Evolutionary conservation across 2,329 filamentous ascomycete genomes (phyloP), one percentile per base, ranked within the genome.

Genomic region (Ascochyta clinopodiicola): DNA sequence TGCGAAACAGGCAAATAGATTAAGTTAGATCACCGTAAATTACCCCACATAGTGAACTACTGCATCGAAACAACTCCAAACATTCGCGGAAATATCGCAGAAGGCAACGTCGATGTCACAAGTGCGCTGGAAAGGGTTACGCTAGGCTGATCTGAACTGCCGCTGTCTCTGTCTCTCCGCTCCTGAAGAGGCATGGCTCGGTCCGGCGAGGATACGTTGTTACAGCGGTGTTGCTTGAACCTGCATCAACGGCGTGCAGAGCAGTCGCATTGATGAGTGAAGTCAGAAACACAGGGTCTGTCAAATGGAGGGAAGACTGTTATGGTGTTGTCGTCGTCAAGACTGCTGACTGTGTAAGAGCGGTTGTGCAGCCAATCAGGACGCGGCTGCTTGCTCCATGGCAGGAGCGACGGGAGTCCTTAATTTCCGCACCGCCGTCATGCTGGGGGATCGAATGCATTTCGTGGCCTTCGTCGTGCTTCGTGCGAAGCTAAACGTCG

Each of bases 1-100:
- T 43, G 53, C 57, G 51, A 62, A 61, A 51, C 61, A 67, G 58
- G 57, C 60, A 67, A 44, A 64, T 61, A 71, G 64, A 71, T 68
- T 65, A 63, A 62, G 24, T 58, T 64, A 60, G 56, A 63, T 64
- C 58, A 55, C 39, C 25, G 35, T 60, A 56, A 36, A 56, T 59
- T 63, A 57, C 56, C 51, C 60, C 59, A 67, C 58, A 66, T 40
- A 63, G 61, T 59, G 50, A 34, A 25, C 5, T 39, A 39, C 31
- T 32, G 19, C 24, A 17, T 44, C 45, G 34, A 60, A 52, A 52
- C 37, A 35, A 55, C 5, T 36, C 22, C 24, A 25, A 59, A 59
- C 17, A 36, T 46, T 55, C 50, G 58, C 58, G 64, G 65, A 68
- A 65, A 47, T 61, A 62, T 56, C 63, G n/a, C 44, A 38, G 54